Evolutionary conservation across 352 stramenopile genomes (phyloP).

Genomic region (Globisporangium paroecandrum): DNA sequence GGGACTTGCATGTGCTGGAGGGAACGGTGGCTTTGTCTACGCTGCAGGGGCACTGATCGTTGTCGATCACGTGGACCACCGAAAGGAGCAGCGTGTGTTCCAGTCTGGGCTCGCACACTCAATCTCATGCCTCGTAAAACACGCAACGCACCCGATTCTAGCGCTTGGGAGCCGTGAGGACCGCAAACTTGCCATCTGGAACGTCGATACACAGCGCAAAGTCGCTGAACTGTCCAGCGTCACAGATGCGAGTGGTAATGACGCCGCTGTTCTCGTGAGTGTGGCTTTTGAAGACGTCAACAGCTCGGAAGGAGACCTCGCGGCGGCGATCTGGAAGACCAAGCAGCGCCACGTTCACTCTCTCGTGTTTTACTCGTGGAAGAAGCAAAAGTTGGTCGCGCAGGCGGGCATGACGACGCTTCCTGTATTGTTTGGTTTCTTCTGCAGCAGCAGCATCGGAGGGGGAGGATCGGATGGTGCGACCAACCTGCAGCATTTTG

Average conservation of each 20-base stretch:
- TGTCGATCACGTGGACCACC: conserved; percentile 31
- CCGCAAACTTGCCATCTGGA: conserved; percentile 27
- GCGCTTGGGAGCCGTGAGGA: conserved; percentile 42
- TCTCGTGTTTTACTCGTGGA: conserved; percentile 46
- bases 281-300: conserved; percentile 27
- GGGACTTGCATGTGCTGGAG: conserved; percentile 28
- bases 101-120: conserved; percentile 40
- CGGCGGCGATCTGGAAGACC: conserved; percentile 51
- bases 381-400: conserved; percentile 23
- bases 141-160: conserved; percentile 38
- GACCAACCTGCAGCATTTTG: conserved; percentile 25
- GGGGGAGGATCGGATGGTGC: neutral
- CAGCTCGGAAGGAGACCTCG: conserved; percentile 33
- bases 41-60: conserved; percentile 44
- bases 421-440: conserved; percentile 60
- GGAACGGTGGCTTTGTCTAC: conserved; percentile 36
- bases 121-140: conserved; percentile 49
- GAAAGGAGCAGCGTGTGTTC: conserved; percentile 30
- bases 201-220: conserved; percentile 29
- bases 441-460: conserved; percentile 15
- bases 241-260: neutral
- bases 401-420: conserved; percentile 46
- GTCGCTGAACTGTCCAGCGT: conserved; percentile 24
- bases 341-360: conserved; percentile 33
- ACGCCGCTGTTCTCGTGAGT: conserved; percentile 20